Evolutionary conservation across 2,329 filamentous ascomycete species (phyloP).

Genomic region (Aspergillus latus): DNA sequence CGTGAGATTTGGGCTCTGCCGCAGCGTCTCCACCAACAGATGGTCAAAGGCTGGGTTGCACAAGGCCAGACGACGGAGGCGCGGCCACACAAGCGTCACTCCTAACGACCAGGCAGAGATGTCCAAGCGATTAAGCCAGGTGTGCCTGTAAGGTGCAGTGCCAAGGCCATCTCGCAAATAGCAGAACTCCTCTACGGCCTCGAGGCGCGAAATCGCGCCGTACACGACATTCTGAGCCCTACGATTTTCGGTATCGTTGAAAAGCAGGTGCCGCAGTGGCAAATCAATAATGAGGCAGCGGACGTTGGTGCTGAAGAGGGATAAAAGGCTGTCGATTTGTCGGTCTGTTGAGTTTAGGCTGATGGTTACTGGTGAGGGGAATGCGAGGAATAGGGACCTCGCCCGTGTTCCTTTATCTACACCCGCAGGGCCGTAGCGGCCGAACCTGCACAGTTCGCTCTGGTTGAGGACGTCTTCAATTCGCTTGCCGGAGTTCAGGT

Average conservation of each 20-base stretch:
- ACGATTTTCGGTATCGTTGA: not conserved
- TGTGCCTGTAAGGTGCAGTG: not conserved
- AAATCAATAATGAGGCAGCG: not conserved
- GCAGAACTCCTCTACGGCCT: not conserved
- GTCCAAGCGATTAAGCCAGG: not conserved
- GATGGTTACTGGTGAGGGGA: not conserved
- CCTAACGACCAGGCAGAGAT: not conserved
- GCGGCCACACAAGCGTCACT: not conserved
- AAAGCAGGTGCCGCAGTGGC: not conserved
- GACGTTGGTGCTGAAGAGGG: not conserved
- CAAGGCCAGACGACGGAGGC: not conserved
- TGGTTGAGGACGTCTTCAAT: not conserved
- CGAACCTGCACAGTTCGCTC: too few relatives aligned
- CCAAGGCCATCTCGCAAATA: not conserved
- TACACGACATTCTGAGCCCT: not conserved
- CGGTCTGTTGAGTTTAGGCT: not conserved
- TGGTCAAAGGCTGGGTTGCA: not conserved
- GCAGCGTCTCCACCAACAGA: not conserved
- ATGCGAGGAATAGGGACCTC: not conserved
- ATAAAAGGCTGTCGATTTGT: not conserved
- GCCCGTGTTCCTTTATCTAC: too few relatives aligned
- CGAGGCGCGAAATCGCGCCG: not conserved
- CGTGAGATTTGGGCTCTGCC: not conserved
- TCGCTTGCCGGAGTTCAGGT: not conserved
- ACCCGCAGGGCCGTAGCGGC: too few relatives aligned